Conservation (phyloP, 2,329 filamentous ascomycete genomes). For the Calonectria pauciramosa region DNA sequence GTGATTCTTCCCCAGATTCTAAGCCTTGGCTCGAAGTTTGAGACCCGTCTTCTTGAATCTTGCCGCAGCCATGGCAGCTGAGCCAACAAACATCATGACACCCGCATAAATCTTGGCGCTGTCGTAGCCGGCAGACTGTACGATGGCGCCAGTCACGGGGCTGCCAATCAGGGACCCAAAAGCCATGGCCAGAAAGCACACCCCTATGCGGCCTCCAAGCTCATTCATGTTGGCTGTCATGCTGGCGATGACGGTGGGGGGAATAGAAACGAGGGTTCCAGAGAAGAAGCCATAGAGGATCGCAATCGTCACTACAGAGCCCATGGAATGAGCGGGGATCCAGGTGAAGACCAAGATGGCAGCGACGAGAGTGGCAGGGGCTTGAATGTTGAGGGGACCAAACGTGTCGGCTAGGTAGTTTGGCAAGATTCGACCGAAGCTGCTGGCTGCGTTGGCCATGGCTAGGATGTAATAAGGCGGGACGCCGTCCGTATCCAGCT, state of each 20-base stretch:
- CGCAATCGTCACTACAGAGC: slow-evolving; percentile 57
- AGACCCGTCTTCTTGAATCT: background rate
- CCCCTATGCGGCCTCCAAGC: background rate
- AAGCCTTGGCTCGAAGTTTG: background rate
- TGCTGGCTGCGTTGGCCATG: slow-evolving; percentile 64
- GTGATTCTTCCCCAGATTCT: background rate
- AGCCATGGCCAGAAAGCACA: background rate
- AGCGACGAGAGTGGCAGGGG: slow-evolving; percentile 51
- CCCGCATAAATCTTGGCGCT: slow-evolving; percentile 3
- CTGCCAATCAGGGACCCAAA: background rate
- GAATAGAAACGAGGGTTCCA: slow-evolving; percentile 59
- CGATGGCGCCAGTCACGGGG: background rate
- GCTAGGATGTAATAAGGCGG: slow-evolving; percentile 56
- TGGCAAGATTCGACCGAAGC: slow-evolving; percentile 63
- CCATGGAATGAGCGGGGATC: slow-evolving; percentile 53
- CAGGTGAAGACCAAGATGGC: slow-evolving; percentile 56
- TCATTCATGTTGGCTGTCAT: slow-evolving; percentile 39
- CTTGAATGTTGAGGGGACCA: slow-evolving; percentile 57
- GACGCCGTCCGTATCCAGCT: slow-evolving; percentile 45
- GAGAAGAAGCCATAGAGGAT: slow-evolving; percentile 63
- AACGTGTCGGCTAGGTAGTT: slow-evolving; percentile 58
- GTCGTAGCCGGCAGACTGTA: background rate
- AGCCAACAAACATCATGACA: background rate
- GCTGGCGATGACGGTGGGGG: slow-evolving; percentile 56
- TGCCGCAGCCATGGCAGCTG: background rate